Percentiles rank a stretch among this genome's conserved stretches.
Conservation (phyloP, 768 basidiomycete genomes). For the Boletales sp. region DNA sequence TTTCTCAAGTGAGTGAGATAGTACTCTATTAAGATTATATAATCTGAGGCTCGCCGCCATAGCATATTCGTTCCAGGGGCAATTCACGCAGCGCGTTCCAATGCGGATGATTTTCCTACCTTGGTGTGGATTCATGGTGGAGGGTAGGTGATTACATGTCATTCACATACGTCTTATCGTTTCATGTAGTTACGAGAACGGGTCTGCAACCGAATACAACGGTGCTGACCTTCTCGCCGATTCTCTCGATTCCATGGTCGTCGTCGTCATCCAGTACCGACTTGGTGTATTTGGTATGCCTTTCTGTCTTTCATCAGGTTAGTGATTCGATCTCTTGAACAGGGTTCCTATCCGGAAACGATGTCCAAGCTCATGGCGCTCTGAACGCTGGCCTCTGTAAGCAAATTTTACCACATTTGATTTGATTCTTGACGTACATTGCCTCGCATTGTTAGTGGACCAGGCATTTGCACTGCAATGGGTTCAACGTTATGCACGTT, state of each 20-base stretch:
- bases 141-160: conserved; percentile 17
- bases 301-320: neutral
- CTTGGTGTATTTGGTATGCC: conserved; percentile 31
- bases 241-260: conserved; percentile 22
- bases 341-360: conserved; percentile 31
- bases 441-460: conserved; percentile 24
- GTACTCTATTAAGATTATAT: neutral
- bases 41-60: too few species aligned
- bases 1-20: conserved; percentile 15
- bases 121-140: conserved; percentile 38
- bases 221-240: conserved; percentile 24
- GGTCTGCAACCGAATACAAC: conserved; percentile 14
- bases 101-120: conserved; percentile 22
- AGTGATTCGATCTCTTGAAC: neutral
- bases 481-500: conserved; percentile 32
- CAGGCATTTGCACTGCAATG: conserved; percentile 33
- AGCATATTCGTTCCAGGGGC: conserved; percentile 13
- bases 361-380: conserved; percentile 28
- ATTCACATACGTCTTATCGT: neutral
- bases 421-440: neutral
- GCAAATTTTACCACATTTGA: neutral
- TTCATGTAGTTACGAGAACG: conserved; percentile 21
- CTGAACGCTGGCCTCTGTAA: conserved; percentile 36
- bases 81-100: neutral
- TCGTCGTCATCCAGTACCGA: conserved; percentile 33